A percentile compares a stretch with the other conserved stretches of the same genome.
Conservation (phyloP, 345 rosid species). For the Syzygium aqueum region DNA sequence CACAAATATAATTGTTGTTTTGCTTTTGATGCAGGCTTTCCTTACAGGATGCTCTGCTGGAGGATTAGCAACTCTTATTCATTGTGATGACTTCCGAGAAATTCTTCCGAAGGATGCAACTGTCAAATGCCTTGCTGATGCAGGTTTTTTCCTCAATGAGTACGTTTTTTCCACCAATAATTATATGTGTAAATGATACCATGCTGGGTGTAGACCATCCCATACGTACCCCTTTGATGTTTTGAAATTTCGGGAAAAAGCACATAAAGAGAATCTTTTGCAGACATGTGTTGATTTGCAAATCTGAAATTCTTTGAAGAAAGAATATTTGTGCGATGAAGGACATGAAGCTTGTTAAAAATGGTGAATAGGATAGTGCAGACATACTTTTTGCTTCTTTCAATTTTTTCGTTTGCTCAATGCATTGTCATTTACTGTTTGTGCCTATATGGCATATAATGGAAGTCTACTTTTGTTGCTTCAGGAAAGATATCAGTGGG, state of each 20-base stretch:
- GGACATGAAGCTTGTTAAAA: not conserved
- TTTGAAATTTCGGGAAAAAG: not conserved
- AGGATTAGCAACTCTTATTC: conserved; percentile 81
- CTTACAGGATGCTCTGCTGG: conserved; percentile 98
- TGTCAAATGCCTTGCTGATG: conserved; percentile 96
- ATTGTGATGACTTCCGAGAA: conserved; percentile 68
- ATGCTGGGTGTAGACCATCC: not conserved
- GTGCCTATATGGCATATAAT: not conserved
- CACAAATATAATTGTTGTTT: not conserved
- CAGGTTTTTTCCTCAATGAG: conserved; percentile 84
- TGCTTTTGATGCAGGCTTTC: conserved; percentile 44
- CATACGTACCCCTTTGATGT: not conserved
- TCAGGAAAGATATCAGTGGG: conserved; percentile 73
- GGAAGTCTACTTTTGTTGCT: conserved; percentile 2
- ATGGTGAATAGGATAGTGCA: not conserved
- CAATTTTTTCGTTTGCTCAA: not conserved
- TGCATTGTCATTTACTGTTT: not conserved
- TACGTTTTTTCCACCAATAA: conserved; percentile 25
- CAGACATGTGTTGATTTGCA: not conserved
- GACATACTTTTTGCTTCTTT: not conserved
- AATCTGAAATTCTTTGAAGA: not conserved
- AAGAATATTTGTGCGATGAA: not conserved
- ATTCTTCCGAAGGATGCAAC: conserved; percentile 51
- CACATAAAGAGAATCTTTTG: not conserved
- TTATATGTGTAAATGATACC: not conserved